Conservation (phyloP, 345 rosid species). For the Euphorbia tirucalli region DNA sequence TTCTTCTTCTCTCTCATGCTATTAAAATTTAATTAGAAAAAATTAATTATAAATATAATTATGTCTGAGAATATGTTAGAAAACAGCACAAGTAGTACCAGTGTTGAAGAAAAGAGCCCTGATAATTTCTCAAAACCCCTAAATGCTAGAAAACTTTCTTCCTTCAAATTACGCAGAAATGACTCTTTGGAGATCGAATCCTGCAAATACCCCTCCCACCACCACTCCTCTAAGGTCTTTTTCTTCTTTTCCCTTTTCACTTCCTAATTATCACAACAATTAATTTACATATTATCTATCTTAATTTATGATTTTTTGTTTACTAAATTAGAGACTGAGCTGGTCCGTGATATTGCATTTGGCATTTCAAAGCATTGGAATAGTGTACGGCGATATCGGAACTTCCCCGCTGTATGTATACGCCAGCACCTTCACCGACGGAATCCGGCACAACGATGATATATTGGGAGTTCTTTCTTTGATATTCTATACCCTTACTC, state of each 20-base stretch:
- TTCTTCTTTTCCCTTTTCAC: not conserved
- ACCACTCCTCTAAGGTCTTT: slow-evolving; percentile 31
- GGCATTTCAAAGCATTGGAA: slow-evolving; percentile 62
- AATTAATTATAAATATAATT: no score
- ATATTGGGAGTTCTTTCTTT: slow-evolving; percentile 53
- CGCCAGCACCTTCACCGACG: slow-evolving; percentile 32
- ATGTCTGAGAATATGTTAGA: no score
- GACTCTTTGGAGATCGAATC: slow-evolving; percentile 53
- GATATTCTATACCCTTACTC: slow-evolving; percentile 50
- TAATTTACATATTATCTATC: no score
- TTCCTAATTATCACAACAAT: not conserved
- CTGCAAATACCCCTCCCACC: slow-evolving; percentile 17
- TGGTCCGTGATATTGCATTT: slow-evolving; percentile 42
- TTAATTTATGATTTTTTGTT: no score
- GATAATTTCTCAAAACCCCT: slow-evolving; percentile 13
- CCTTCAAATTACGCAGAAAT: slow-evolving; percentile 27
- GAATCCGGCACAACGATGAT: slow-evolving; percentile 44
- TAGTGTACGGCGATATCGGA: slow-evolving; percentile 59
- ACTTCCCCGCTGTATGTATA: slow-evolving; percentile 62
- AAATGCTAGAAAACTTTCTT: slow-evolving; percentile 20
- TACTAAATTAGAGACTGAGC: not conserved
- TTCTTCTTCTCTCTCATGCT: no score
- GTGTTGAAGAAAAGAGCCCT: no score
- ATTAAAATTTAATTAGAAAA: no score
- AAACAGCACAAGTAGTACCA: no score